Evolutionary conservation across 1,139 yeast species (phyloP), one percentile per base, ranked within the genome.

Genomic region (Pneumocystis jirovecii): DNA sequence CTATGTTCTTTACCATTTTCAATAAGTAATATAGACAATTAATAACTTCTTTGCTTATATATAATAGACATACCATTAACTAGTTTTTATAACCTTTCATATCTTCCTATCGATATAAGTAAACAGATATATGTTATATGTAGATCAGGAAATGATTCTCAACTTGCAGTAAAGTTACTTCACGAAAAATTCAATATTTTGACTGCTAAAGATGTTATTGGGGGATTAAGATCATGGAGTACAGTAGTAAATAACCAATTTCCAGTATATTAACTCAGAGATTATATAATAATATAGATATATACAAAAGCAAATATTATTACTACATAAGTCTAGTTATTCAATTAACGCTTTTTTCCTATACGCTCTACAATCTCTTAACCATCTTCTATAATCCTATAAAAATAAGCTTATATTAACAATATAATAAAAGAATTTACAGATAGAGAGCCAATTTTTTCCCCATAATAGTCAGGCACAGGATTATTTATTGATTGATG

Each of bases 381-480:
- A 81, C 98, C 98, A 93, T 74, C 89, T 95, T 76, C 90, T 86
- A 77, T 93, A 93, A 70, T 85, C 93, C 72, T 84, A 83, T 74
- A 91, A 61, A 77, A 50, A 50, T 50, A 5, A 50, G 34, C 8
- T 25, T 50, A 50, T 50, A 50, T 37, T 50, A 50, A 50, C 12
- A 50, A 12, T 8, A 50, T 44, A 50, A 10, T 8, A 50, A 50
- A 40, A 15, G 25, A 44, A 44, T n/a, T n/a, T 6, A 50, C 57
- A 50, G 57, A 50, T 50, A 50, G 7, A 61, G 95, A 86, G 67
- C 90, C 89, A 69, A 93, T 91, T 76, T 89, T 88, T 77, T 93
- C 98, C 44, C 98, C 98, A 74, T 93, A 93, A 77, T 90, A 95
- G 75, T 93, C 98, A 25, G 97, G 97, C 61, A 93, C 96, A 12